A percentile compares a stretch with the other conserved stretches of the same genome.
Evolutionary conservation across 73 alveolate species (phyloP).

Genomic region (Uronychia setigera): DNA sequence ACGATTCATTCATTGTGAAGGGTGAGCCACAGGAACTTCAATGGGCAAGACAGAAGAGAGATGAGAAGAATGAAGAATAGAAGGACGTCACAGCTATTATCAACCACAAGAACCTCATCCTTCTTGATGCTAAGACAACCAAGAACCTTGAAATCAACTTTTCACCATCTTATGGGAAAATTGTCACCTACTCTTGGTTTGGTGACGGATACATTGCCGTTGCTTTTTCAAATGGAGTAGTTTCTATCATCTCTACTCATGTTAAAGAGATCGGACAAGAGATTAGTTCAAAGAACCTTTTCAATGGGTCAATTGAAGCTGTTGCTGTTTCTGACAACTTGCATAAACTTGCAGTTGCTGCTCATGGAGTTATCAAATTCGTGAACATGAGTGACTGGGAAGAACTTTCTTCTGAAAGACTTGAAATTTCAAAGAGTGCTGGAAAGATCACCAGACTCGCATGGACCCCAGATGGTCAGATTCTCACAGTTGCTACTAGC

Average conservation of each 20-base stretch:
- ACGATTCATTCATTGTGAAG: constrained; percentile 85
- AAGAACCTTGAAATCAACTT: constrained; percentile 40
- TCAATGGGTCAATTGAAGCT: constrained; percentile 86
- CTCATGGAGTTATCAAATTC: constrained; percentile 84
- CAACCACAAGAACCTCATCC: constrained; percentile 77
- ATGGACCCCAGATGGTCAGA: constrained; percentile 98
- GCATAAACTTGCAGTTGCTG: constrained; percentile 93
- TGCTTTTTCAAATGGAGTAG: constrained; percentile 93
- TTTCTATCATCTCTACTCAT: constrained; percentile 89
- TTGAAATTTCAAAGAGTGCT: constrained; percentile 69
- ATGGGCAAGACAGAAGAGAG: constrained; percentile 92
- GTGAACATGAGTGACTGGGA: constrained; percentile 75
- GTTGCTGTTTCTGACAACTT: constrained; percentile 78
- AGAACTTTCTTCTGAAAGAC: constrained; percentile 78
- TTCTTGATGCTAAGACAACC: constrained; percentile 41
- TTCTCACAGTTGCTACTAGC: constrained; percentile 84
- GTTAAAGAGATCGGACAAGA: constrained; percentile 85
- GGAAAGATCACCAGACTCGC: constrained; percentile 86
- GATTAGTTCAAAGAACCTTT: constrained; percentile 69
- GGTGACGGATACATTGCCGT: constrained; percentile 93
- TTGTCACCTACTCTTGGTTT: constrained; percentile 88
- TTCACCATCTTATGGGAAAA: constrained; percentile 81
- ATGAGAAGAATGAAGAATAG: constrained; percentile 65
- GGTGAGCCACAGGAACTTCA: constrained; percentile 81
- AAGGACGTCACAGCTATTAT: constrained; percentile 91